A percentile compares a stretch with the other conserved stretches of the same genome.
Evolutionary conservation across 305 asterid genomes (phyloP).

Genomic region (Rubia tinctorum): DNA sequence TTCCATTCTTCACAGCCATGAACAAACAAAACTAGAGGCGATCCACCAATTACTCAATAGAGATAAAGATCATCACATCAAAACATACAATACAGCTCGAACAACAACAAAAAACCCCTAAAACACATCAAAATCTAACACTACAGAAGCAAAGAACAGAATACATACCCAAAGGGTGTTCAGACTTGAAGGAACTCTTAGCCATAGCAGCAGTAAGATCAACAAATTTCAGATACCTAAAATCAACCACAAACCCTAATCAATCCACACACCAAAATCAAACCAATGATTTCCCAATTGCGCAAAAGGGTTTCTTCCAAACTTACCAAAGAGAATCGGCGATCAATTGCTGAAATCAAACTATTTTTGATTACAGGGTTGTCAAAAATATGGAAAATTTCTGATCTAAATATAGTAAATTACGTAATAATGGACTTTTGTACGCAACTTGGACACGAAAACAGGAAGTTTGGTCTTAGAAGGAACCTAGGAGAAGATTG

Average conservation of each 20-base stretch:
- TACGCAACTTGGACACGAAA: constrained; percentile 6
- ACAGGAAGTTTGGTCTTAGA: not conserved
- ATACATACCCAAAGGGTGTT: constrained; percentile 68
- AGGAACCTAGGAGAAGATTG: constrained; percentile 5
- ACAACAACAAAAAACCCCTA: not conserved
- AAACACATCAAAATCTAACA: not conserved
- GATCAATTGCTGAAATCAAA: not conserved
- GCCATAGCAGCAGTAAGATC: constrained; percentile 48
- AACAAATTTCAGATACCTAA: constrained; percentile 14
- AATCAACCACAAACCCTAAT: constrained; percentile 15
- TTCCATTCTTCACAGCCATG: not conserved
- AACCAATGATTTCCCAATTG: not conserved
- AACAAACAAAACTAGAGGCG: no score
- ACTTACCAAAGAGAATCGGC: constrained; percentile 1
- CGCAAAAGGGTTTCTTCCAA: constrained; percentile 6
- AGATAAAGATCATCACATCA: no score
- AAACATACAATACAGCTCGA: not conserved
- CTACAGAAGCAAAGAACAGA: not conserved
- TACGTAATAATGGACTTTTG: not conserved
- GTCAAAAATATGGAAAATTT: not conserved
- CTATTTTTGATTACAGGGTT: not conserved
- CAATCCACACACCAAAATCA: not conserved
- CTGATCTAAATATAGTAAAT: not conserved
- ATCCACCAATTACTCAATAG: no score
- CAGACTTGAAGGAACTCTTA: constrained; percentile 68